Evolutionary conservation across 371 early-diverging fungal genomes (phyloP).

Genomic region (Mortierella sp.): DNA sequence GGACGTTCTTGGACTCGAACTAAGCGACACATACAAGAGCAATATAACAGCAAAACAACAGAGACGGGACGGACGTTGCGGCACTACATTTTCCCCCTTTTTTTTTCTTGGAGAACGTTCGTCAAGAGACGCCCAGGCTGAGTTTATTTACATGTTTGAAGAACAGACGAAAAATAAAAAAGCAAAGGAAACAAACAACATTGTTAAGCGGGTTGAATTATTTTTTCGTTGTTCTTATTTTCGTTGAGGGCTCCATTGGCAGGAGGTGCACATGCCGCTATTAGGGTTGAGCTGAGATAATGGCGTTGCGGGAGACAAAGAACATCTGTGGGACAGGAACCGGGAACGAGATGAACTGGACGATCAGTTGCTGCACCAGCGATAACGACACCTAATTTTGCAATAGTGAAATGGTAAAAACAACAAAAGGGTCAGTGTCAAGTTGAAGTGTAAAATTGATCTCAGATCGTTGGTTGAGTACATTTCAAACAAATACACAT

Average conservation of each 20-base stretch:
- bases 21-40: constrained; percentile 7
- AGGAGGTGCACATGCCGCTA: too few relatives aligned
- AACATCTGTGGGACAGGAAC: constrained; percentile 45
- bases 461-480: too few relatives aligned
- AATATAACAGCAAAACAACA: background rate
- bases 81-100: background rate
- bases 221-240: background rate
- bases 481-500: background rate
- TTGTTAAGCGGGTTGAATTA: background rate
- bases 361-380: constrained; percentile 27
- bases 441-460: too few relatives aligned
- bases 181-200: background rate
- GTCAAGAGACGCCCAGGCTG: background rate
- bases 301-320: constrained; percentile 25
- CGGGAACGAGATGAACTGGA: constrained; percentile 26
- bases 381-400: constrained; percentile 22
- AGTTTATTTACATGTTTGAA: constrained; percentile 3
- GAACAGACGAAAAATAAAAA: background rate
- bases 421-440: background rate
- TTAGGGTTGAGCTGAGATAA: background rate
- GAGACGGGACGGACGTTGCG: background rate
- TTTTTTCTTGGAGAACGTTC: background rate
- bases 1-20: constrained; percentile 55
- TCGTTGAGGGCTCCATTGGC: background rate
- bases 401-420: background rate